Base-by-base conservation (phyloP, 768 basidiomycete species). In the Lenzites betulinus region DNA sequence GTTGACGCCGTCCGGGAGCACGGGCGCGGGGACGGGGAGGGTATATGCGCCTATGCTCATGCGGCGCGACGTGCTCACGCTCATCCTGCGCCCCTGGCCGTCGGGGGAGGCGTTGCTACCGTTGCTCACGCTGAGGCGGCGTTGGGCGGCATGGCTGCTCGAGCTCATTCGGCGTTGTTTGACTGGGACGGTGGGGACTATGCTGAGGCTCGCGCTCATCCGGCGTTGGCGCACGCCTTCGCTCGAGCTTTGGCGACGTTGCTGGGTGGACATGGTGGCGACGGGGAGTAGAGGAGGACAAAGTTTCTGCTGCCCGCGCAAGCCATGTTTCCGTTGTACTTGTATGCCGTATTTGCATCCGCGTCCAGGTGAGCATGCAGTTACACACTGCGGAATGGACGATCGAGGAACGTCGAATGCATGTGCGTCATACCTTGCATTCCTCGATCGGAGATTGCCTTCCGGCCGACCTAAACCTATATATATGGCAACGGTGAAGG, bases 21-120 rank as follows among this genome's bases (percentile, higher is more conserved):
- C 15, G 11, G 54, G 44, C 2, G 54, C 54, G 15, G 54, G 46
- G 11, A 56, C 54, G 23, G 54, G 54, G 46, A 56, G 54, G 11
- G 54, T 56, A 22, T 56, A 56, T 39, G 54, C 44, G 46, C 54
- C 54, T 44, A 56, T 56, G 46, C 54, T 56, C 54, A 56, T 38
- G 13, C 54, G 44, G 36, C 54, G 54, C 44, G n/a, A n/a, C n/a
- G 35, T 22, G 23, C 35, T 20, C 18, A 23, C n/a, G 47, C 54
- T 56, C 36, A 56, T 18, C 22, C 54, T 44, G 12, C 54, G n/a
- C n/a, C n/a, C n/a, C n/a, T n/a, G 44, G 15, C 23, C 35, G 3
- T 56, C 54, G 1, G 54, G 54, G 12, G 54, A 56, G 35, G 43
- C 41, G 13, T 26, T 22, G 36, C n/a, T n/a, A n/a, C n/a, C n/a